Base-by-base conservation (phyloP, 345 rosid species). In the Firmiana major region DNA sequence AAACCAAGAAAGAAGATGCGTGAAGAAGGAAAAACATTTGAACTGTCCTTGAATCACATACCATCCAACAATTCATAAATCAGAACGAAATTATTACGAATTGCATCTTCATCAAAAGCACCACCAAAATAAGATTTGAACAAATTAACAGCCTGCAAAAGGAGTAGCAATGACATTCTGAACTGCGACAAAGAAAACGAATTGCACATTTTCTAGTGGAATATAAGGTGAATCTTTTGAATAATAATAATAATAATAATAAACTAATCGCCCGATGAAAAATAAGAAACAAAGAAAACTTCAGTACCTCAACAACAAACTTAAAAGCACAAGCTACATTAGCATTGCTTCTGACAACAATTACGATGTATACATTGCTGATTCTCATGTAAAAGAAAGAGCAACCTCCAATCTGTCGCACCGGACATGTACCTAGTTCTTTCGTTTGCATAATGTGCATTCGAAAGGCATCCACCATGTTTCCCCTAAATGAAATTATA, bases 391-490 rank as follows among this genome's bases (percentile, higher is more conserved):
- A 94, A 73, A 92, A 86, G 86, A 94, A 97, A 4, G 96, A 97
- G 89, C 98, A 97, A 38, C 97, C 97, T 79, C 97, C 99, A 87
- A 97, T 97, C 90, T 94, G 98, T 79, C 97, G 93, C 78, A 92
- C 97, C 0, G 97, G 99, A 65, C 99, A 97, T 19, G 95, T 97
- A 24, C 99, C 98, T 15, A 97, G 90, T 79, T 97, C 99, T 77
- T 97, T 97, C 0, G 98, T 97, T 77, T 94, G 99, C 99, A 97
- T 97, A 80, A 97, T 94, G 85, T 97, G 99, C 84, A 81, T 87
- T 63, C 99, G 90, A 76, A 97, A 97, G n/a, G 99, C 99, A 84
- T 96, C 98, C 87, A 97, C 98, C 99, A 97, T 97, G 66, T 94
- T 97, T 53, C 97, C 97, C 77, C 99, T 94, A 67, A 46, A 77